Evolutionary conservation across 495 filamentous ascomycete species (phyloP), one percentile per base, ranked within the genome.

Genomic region (Neurospora sp.): DNA sequence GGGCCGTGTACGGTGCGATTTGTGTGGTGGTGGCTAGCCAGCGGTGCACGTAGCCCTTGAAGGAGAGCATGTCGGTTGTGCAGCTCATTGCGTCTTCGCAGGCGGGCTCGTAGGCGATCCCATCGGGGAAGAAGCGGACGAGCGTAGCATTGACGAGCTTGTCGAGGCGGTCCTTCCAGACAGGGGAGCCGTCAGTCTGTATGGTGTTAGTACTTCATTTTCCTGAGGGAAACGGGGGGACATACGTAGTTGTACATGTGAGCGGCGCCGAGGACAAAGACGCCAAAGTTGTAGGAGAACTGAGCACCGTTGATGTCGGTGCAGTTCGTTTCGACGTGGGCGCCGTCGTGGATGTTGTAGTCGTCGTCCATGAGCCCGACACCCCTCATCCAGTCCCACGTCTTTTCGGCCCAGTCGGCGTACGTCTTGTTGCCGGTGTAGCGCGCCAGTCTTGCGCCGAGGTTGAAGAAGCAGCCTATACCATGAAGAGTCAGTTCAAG

Each of bases 381-480:
- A 8, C 76, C 75, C 20, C 73, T 71, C 39, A 89, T 85, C 94
- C 94, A 97, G 77, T 93, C 87, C 85, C 87, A 97, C 0, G 87
- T 87, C 78, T 85, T 88, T 38, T 88, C 87, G 7, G 92, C 93
- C 90, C 90, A 92, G 10, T 92, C 84, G 4, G 89, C 86, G 76
- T 97, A 97, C 0, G 91, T 94, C 65, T 87, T 73, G 76, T 97
- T 96, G 7, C 85, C 83, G 3, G 92, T 95, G 76, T 94, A 96
- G 69, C 86, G 87, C 0, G 91, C 92, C 70, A 97, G 84, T 9
- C 94, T 87, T 3, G 94, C 89, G 9, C 91, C 92, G 18, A 97
- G 83, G 74, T 96, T 91, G 82, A 97, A 96, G 83, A 95, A 94
- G 73, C 91, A 89, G 27, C 92, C 94, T 74, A 94, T 96, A 4